A percentile compares a stretch with the other conserved stretches of the same genome.
phyloP scores from a whole-genome alignment of 2,329 filamentous ascomycete species.

The Tolypocladium sp. region DNA sequence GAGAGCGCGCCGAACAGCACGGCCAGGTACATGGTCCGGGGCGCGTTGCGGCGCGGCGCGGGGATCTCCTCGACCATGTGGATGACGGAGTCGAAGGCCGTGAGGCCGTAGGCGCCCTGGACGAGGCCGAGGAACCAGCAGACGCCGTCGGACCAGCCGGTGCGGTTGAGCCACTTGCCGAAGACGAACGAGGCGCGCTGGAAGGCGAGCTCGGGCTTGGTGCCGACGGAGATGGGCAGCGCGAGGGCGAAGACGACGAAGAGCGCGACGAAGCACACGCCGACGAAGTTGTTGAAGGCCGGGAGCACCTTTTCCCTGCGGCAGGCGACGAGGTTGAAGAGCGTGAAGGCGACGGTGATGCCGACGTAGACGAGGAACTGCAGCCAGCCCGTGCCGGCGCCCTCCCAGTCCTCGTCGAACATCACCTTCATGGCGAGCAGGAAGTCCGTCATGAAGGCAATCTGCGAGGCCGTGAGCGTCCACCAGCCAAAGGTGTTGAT shows the following conservation, averaged over 20 bases:
- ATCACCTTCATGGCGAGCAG: conserved; percentile 47
- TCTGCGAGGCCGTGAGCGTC: conserved; percentile 44
- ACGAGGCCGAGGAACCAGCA: conserved; percentile 50
- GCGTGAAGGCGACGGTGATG: conserved; percentile 35
- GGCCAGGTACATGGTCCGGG: conserved; percentile 42
- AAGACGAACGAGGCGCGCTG: conserved; percentile 44
- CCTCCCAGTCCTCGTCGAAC: conserved; percentile 38
- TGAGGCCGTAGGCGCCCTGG: conserved; percentile 45
- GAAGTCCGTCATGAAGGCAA: conserved; percentile 50
- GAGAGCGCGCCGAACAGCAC: conserved; percentile 38
- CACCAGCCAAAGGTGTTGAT: conserved; percentile 54
- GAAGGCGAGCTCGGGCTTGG: conserved; percentile 31
- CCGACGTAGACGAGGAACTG: conserved; percentile 46
- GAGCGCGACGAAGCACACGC: conserved; percentile 39
- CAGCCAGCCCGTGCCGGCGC: conserved; percentile 37
- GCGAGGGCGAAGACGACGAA: conserved; percentile 43
- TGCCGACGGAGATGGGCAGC: conserved; percentile 41
- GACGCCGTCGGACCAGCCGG: conserved; percentile 44
- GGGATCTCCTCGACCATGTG: conserved; percentile 51
- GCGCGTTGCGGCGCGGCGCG: conserved; percentile 38
- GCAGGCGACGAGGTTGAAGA: conserved; percentile 42
- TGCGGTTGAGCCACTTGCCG: conserved; percentile 33
- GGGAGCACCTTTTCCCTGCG: conserved; percentile 29
- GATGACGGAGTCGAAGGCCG: conserved; percentile 49
- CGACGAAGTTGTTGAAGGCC: conserved; percentile 47